Evolutionary conservation across 2,329 filamentous ascomycete species (phyloP), one percentile per base, ranked within the genome.

Genomic region (Ceratocystis alfenasii): DNA sequence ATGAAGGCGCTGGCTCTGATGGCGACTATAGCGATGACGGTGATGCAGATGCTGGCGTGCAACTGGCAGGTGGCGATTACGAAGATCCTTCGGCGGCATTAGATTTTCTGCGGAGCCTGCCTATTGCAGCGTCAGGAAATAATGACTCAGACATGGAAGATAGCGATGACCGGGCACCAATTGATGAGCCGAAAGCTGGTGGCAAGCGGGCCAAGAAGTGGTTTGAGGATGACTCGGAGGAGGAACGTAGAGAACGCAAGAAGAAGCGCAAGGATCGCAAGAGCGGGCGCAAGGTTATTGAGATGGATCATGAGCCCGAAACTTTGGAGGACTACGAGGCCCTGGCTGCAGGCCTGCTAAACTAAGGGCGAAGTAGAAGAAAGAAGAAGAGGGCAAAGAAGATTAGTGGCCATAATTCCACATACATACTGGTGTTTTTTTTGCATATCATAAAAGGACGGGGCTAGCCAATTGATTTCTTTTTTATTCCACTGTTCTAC

Each of bases 281-380:
- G 71, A 78, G 76, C 72, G 77, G 77, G 65, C 77, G 80, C 73
- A 81, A 80, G 75, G 80, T 85, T 60, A 80, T 87, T 72, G 82
- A 83, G 76, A 79, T 83, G 70, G 80, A 80, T 15, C 81, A 85
- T 64, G 86, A 90, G 76, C 88, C 88, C 12, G 87, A 91, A 75
- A 92, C 87, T 53, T 76, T 93, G 71, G 87, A 90, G 74, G 88
- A 92, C 74, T 79, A 91, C 70, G 89, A 93, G 76, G 84, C 86
- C 50, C 75, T 93, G 75, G 90, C 90, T 65, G 83, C 87, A 57
- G 87, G 87, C 2, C 75, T 94, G 74, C 75, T 95, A 73, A 82
- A 83, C 68, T 75, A 74, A 33, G 36, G 44, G 10, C 22, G 12
- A 5, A n/a, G 17, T 5, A 48, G 12, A 55, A n/a, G 50, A 30